A percentile compares a stretch with the other conserved stretches of the same genome.
Evolutionary conservation across 768 basidiomycete species (phyloP).

Genomic region (Pleurotus djamor): DNA sequence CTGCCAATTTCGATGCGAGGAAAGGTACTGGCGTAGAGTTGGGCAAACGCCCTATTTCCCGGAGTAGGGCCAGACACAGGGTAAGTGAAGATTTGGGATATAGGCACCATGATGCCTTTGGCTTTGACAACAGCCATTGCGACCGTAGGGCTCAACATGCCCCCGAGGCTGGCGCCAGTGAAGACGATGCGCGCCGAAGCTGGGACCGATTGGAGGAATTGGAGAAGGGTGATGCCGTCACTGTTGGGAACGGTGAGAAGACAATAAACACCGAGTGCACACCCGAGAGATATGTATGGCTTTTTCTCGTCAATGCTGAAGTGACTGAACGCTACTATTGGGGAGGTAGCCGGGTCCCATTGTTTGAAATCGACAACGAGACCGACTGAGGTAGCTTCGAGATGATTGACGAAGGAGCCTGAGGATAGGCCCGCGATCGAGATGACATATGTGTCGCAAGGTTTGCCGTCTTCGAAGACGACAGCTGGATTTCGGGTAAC

Average conservation of each 20-base stretch:
- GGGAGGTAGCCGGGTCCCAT: background rate
- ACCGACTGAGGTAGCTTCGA: background rate
- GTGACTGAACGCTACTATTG: background rate
- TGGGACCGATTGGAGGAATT: background rate
- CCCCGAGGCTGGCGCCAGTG: constrained; percentile 4
- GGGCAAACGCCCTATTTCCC: background rate
- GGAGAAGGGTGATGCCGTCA: background rate
- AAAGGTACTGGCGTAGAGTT: background rate
- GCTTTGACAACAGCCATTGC: background rate
- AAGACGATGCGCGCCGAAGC: background rate
- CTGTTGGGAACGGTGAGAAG: background rate
- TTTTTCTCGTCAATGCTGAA: background rate
- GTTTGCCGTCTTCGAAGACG: background rate
- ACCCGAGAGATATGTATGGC: background rate
- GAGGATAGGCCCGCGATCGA: background rate
- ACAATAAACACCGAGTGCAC: background rate
- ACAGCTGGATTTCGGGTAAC: background rate
- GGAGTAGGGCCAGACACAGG: background rate
- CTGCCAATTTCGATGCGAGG: background rate
- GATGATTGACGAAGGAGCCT: background rate
- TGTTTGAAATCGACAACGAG: background rate
- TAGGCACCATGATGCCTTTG: background rate
- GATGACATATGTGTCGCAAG: constrained; percentile 3
- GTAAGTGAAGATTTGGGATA: background rate
- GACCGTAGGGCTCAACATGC: background rate